phyloP scores from a whole-genome alignment of 2,329 filamentous ascomycete species.

The Verticillium tricorpus region DNA sequence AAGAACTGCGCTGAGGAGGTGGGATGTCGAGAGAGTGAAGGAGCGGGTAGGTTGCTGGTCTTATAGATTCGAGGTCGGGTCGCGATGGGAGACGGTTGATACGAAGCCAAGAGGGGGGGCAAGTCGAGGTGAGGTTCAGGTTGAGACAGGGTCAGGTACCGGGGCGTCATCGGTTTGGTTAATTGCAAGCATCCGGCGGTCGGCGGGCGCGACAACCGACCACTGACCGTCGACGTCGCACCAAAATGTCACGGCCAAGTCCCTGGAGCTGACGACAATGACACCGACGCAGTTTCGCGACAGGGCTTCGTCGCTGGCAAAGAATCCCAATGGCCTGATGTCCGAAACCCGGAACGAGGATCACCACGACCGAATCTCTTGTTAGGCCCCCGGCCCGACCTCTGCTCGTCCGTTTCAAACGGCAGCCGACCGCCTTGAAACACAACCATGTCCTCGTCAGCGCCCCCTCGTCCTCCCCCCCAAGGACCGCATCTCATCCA shows the following conservation, averaged over 20 bases:
- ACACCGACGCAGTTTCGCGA: constrained; percentile 1
- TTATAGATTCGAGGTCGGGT: constrained; percentile 8
- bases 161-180: background rate
- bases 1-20: constrained; percentile 13
- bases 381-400: background rate
- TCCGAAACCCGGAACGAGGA: constrained; percentile 14
- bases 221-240: background rate
- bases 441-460: background rate
- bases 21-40: background rate
- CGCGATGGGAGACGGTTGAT: background rate
- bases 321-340: constrained; percentile 12
- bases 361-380: background rate
- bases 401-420: background rate
- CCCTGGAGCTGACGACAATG: background rate
- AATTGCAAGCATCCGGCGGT: background rate
- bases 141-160: constrained; percentile 13
- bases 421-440: background rate
- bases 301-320: background rate
- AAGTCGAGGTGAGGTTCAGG: constrained; percentile 12
- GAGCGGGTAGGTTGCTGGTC: constrained; percentile 2
- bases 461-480: constrained; percentile 6
- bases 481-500: constrained; percentile 41
- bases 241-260: background rate
- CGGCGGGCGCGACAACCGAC: background rate
- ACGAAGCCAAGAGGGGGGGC: background rate